Percentiles rank a stretch among this genome's conserved stretches.
phyloP scores from a whole-genome alignment of 768 basidiomycete genomes.

The Botryobasidium botryosum region DNA sequence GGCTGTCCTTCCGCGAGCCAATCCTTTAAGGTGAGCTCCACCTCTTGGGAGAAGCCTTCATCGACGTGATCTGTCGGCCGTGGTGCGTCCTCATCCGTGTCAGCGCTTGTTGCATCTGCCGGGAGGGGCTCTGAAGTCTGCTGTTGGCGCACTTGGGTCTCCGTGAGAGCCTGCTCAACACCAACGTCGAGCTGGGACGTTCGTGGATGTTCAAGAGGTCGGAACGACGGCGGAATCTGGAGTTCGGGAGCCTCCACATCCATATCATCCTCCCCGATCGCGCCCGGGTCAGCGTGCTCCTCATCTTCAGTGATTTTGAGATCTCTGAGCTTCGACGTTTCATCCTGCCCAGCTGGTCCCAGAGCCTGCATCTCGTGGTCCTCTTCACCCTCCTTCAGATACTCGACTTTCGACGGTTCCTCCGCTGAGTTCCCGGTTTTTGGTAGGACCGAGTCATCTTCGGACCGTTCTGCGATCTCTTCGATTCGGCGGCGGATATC shows the following conservation, averaged over 20 bases:
- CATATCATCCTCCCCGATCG: neutral
- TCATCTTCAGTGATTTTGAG: constrained; percentile 59
- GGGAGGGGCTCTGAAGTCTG: neutral
- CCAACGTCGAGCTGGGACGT: too few relatives aligned
- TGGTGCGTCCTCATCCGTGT: constrained; percentile 38
- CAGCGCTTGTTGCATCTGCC: constrained; percentile 11
- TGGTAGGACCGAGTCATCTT: constrained; percentile 25
- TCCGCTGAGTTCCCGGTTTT: constrained; percentile 19
- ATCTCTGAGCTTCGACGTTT: constrained; percentile 64
- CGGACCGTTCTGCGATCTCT: constrained; percentile 41
- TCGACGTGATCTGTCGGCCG: constrained; percentile 19
- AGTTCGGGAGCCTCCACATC: neutral
- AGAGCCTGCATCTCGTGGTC: constrained; percentile 74
- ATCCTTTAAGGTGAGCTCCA: constrained; percentile 37
- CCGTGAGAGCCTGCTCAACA: constrained; percentile 24
- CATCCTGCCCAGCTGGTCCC: constrained; percentile 60
- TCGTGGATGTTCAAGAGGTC: constrained; percentile 7
- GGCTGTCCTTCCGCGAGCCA: constrained; percentile 50
- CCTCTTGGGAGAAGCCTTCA: too few relatives aligned
- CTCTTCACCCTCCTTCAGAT: constrained; percentile 49
- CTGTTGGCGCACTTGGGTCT: constrained; percentile 16
- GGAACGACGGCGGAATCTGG: constrained; percentile 1
- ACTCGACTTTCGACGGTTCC: constrained; percentile 37
- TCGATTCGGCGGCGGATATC: constrained; percentile 73
- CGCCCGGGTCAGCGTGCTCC: constrained; percentile 9